Evolutionary conservation across 2,329 filamentous ascomycete species (phyloP).

Genomic region (Hypoxylon sp.): DNA sequence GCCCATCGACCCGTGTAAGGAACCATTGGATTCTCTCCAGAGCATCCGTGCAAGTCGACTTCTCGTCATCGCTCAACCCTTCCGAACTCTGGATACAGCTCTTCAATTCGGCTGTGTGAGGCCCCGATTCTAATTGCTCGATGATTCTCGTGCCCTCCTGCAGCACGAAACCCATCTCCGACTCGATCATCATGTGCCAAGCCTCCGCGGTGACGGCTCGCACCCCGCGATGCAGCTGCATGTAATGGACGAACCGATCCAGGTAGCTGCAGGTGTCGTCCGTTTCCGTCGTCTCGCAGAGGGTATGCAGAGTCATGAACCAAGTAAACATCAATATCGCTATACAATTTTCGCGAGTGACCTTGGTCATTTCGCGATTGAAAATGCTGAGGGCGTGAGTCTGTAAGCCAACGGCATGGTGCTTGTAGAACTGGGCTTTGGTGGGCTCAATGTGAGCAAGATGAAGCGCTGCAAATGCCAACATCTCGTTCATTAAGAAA

Average conservation of each 20-base stretch:
- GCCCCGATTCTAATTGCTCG: slow-evolving; percentile 3
- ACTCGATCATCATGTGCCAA: slow-evolving; percentile 32
- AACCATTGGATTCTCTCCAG: slow-evolving; percentile 36
- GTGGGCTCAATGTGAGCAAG: slow-evolving; percentile 26
- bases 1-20: slow-evolving; percentile 16
- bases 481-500: slow-evolving; percentile 39
- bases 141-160: slow-evolving; percentile 1
- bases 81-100: slow-evolving; percentile 18
- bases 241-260: slow-evolving; percentile 31
- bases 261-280: slow-evolving; percentile 21
- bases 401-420: slow-evolving; percentile 36
- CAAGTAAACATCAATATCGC: slow-evolving; percentile 29
- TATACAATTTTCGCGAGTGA: slow-evolving; percentile 31
- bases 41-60: slow-evolving; percentile 20
- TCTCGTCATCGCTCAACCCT: slow-evolving; percentile 18
- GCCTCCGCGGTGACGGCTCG: slow-evolving; percentile 18
- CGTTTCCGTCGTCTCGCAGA: slow-evolving; percentile 23
- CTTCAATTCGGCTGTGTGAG: slow-evolving; percentile 29
- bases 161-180: slow-evolving; percentile 31
- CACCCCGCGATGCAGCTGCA: slow-evolving; percentile 32
- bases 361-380: slow-evolving; percentile 32
- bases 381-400: slow-evolving; percentile 36
- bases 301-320: slow-evolving; percentile 35
- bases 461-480: slow-evolving; percentile 37
- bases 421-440: slow-evolving; percentile 31